Base-by-base conservation (phyloP, 192 early-diverging fungal genomes). In the Coemansia brasiliensis region DNA sequence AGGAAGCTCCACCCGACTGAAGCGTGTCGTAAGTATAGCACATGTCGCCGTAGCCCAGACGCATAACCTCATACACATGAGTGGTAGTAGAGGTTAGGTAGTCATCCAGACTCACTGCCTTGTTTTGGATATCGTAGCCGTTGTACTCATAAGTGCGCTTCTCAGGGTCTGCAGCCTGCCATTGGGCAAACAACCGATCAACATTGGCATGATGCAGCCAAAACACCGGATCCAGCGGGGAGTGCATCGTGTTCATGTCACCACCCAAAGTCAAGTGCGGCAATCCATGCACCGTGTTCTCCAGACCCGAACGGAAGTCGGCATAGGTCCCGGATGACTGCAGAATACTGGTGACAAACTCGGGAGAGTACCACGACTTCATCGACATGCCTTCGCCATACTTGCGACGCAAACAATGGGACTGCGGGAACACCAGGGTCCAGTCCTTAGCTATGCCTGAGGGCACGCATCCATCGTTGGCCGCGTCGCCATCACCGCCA, bases 151-250 rank as follows among this genome's bases (percentile, higher is more conserved):
- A 71, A 2, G 52, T 63, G 49, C 79, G 72, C 17, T 55, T 48
- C 46, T 50, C 55, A 32, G 65, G 73, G 52, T 45, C 59, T 29
- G 63, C 56, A 1, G 69, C 65, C 71, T 87, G 85, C 82, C 83
- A 85, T 40, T 67, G 58, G 24, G 65, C 61, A 45, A 69, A 87
- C 17, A 85, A 44, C 17, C 74, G 71, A 68, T 84, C 87, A 42
- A 85, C 70, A 59, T 81, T 82, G 26, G 74, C 64, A 52, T 88
- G 87, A 69, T 86, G 85, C 42, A 86, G 44, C 63, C 70, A 85
- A 67, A 88, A 88, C 17, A 85, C 55, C 1, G 85, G 83, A 55
- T 88, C 87, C 41, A 52, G 45, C 12, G 81, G 66, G 42, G 83
- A 80, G 56, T 70, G 66, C 69, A 83, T 80, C 2, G 72, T 77